phyloP scores from a whole-genome alignment of 768 basidiomycete genomes.

The Tricholoma hemisulphureum region DNA sequence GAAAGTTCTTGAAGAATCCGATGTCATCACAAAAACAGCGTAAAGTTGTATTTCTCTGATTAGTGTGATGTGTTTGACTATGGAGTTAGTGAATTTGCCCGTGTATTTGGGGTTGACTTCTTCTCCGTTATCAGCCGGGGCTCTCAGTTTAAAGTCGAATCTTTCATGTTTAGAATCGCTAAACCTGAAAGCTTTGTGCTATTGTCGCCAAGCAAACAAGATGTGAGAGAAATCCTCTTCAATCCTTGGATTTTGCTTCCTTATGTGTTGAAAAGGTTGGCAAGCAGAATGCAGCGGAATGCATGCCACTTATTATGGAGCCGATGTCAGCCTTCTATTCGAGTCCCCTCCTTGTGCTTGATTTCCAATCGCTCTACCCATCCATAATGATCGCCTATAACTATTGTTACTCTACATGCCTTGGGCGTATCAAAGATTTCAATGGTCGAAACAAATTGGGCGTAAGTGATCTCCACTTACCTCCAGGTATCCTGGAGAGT shows the following conservation, averaged over 20 bases:
- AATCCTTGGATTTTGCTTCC: background rate
- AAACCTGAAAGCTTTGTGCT: constrained; percentile 94
- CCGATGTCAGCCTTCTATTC: constrained; percentile 91
- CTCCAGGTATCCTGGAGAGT: constrained; percentile 63
- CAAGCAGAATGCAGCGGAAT: constrained; percentile 93
- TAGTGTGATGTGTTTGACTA: background rate
- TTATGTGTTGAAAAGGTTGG: constrained; percentile 64
- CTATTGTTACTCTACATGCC: constrained; percentile 94
- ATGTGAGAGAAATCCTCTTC: constrained; percentile 49
- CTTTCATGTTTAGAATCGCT: constrained; percentile 95
- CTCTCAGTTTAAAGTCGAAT: constrained; percentile 98
- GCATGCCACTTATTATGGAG: constrained; percentile 94
- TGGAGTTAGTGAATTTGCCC: constrained; percentile 83
- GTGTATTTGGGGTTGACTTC: constrained; percentile 97
- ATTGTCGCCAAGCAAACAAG: constrained; percentile 82
- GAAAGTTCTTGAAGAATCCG: constrained; percentile 77
- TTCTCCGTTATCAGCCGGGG: constrained; percentile 92
- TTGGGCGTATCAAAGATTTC: constrained; percentile 86
- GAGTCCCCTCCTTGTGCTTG: constrained; percentile 88
- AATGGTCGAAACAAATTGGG: constrained; percentile 89
- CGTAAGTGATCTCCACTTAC: constrained; percentile 67
- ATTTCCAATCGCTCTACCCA: constrained; percentile 96
- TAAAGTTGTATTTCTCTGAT: constrained; percentile 36
- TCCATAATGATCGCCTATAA: constrained; percentile 99
- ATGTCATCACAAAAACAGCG: constrained; percentile 89